Percentiles rank a stretch among this genome's conserved stretches.
Conservation (phyloP, 2,329 filamentous ascomycete genomes). For the Verticillium nubilum region DNA sequence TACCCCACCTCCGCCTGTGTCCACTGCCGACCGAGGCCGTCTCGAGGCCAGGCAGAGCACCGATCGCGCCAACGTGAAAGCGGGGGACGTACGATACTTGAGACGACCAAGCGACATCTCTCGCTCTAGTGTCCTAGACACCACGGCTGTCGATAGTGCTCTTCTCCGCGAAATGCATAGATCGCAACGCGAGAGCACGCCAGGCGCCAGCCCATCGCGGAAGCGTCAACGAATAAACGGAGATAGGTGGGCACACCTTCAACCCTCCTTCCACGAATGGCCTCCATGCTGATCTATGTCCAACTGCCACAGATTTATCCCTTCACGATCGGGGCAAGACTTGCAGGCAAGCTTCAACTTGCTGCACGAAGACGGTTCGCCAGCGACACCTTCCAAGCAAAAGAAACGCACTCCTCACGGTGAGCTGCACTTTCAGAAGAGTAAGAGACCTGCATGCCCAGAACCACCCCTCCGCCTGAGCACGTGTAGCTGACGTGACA, state of each 20-base stretch:
- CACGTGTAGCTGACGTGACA: constrained; percentile 1
- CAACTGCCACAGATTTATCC: constrained; percentile 71
- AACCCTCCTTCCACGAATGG: constrained; percentile 6
- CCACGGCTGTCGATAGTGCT: constrained; percentile 44
- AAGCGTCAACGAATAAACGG: constrained; percentile 57
- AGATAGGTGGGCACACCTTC: constrained; percentile 44
- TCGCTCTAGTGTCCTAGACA: constrained; percentile 35
- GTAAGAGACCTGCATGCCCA: constrained; percentile 41
- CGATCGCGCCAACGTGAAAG: constrained; percentile 23
- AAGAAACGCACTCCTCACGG: constrained; percentile 82
- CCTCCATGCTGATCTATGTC: background rate
- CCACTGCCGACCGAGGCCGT: constrained; percentile 30
- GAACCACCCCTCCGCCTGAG: background rate
- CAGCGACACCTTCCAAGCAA: constrained; percentile 80
- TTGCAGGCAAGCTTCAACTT: constrained; percentile 89
- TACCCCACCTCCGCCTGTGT: constrained; percentile 36
- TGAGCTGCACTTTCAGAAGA: constrained; percentile 90
- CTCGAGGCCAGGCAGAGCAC: constrained; percentile 34
- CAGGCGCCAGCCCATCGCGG: constrained; percentile 48
- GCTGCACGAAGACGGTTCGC: constrained; percentile 87
- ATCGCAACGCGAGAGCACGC: constrained; percentile 46
- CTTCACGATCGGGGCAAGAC: constrained; percentile 88
- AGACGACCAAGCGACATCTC: constrained; percentile 28
- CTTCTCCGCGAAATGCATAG: constrained; percentile 46
- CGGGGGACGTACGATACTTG: constrained; percentile 26